A percentile compares a stretch with the other conserved stretches of the same genome.
Conservation (phyloP, 2,329 filamentous ascomycete genomes). For the Diplodia corticola region DNA sequence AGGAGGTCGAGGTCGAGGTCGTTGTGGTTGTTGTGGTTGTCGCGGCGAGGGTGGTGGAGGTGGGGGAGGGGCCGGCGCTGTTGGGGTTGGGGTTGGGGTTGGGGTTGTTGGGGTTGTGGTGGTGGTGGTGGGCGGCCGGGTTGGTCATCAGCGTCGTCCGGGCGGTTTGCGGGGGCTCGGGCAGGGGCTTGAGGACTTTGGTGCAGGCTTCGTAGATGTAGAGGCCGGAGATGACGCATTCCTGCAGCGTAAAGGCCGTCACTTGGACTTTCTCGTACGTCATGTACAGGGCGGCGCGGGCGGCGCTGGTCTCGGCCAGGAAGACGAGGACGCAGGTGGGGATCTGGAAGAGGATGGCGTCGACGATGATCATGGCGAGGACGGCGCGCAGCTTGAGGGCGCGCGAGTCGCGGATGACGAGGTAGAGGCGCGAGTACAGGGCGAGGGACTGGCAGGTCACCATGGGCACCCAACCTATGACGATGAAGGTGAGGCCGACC, state of each 20-base stretch:
- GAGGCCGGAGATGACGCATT: slow-evolving; percentile 31
- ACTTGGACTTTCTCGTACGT: slow-evolving; percentile 50
- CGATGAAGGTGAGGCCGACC: slow-evolving; percentile 40
- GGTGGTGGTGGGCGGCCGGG: not conserved
- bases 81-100: slow-evolving; percentile 28
- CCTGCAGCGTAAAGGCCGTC: slow-evolving; percentile 45
- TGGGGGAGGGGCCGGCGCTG: slow-evolving; percentile 38
- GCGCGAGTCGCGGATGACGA: slow-evolving; percentile 57
- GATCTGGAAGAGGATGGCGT: slow-evolving; percentile 56
- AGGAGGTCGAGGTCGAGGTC: not conserved
- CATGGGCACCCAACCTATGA: slow-evolving; percentile 60
- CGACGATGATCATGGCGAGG: slow-evolving; percentile 59
- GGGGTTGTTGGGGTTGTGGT: slow-evolving; percentile 15
- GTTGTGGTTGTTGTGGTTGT: not conserved
- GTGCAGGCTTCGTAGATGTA: slow-evolving; percentile 14
- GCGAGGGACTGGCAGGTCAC: slow-evolving; percentile 63
- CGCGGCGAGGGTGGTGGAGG: slow-evolving; percentile 31
- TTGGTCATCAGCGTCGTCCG: too few species aligned
- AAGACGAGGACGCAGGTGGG: slow-evolving; percentile 58
- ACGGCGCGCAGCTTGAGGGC: slow-evolving; percentile 50
- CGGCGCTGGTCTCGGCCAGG: slow-evolving; percentile 47
- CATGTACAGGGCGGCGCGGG: slow-evolving; percentile 40
- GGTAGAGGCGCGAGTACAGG: slow-evolving; percentile 62
- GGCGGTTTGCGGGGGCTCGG: not conserved
- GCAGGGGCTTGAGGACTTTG: not conserved